Percentiles rank a stretch among this genome's conserved stretches.
These are phyloP conservation scores for Abortiporus biennis DNA, from an alignment of 1,284 basidiomycete species.

Conservation along the genomic window DNA sequence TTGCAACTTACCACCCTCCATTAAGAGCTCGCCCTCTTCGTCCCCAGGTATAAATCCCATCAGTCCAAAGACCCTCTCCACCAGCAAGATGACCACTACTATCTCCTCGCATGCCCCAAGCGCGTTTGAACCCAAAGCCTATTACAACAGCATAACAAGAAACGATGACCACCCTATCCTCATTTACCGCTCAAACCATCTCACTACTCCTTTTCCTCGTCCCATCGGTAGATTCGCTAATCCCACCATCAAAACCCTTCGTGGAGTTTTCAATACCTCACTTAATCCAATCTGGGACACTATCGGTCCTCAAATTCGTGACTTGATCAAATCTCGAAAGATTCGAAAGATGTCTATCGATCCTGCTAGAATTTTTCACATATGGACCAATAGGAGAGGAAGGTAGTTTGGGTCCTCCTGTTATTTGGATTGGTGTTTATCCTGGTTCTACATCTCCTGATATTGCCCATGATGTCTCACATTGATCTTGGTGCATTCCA, in stretches of 20 bases:
- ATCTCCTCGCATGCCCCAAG: constrained; percentile 13
- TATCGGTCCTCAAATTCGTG: constrained; percentile 29
- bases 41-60: constrained; percentile 23
- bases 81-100: constrained; percentile 19
- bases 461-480: constrained; percentile 25
- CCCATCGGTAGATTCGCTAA: constrained; percentile 20
- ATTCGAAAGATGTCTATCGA: constrained; percentile 27
- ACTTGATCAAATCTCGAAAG: constrained; percentile 23
- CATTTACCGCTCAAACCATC: constrained; percentile 29
- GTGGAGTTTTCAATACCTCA: constrained; percentile 29
- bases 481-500: too few relatives aligned
- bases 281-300: constrained; percentile 24
- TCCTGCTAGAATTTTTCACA: constrained; percentile 30
- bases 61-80: constrained; percentile 12
- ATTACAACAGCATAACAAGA: constrained; percentile 27
- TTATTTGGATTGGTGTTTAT: constrained; percentile 31
- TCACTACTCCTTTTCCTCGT: constrained; percentile 25
- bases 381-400: constrained; percentile 18
- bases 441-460: constrained; percentile 28
- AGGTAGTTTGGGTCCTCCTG: constrained; percentile 25
- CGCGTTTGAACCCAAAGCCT: constrained; percentile 22
- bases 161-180: constrained; percentile 30
- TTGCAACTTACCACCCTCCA: constrained; percentile 15
- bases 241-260: constrained; percentile 28
- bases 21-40: constrained; percentile 26